phyloP scores from a whole-genome alignment of 257 asterid genomes.

The Fraxinus cuspidata region DNA sequence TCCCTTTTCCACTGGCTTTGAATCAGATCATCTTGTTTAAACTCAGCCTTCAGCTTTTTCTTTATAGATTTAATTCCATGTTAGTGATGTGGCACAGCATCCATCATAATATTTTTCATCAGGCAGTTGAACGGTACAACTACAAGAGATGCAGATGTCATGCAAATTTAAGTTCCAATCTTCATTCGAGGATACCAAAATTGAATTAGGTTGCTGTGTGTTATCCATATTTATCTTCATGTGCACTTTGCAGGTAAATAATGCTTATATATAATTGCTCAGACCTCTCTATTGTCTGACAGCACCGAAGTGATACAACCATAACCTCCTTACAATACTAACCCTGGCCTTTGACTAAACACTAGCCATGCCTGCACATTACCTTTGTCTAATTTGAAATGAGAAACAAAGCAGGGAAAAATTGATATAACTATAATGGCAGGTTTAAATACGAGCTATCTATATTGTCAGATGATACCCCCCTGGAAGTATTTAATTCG shows the following conservation, averaged over 20 bases:
- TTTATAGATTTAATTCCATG: background rate
- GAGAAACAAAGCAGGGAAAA: background rate
- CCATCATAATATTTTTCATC: background rate
- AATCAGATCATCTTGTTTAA: background rate
- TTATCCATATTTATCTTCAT: background rate
- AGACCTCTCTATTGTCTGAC: background rate
- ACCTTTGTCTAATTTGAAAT: background rate
- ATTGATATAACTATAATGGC: background rate
- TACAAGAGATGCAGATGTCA: background rate
- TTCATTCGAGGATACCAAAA: background rate
- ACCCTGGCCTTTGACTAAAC: background rate
- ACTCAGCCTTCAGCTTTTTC: background rate
- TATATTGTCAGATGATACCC: background rate
- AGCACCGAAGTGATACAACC: background rate
- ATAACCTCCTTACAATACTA: background rate
- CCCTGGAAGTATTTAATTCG: background rate
- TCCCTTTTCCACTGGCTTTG: background rate
- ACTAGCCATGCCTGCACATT: background rate
- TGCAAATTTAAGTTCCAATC: background rate
- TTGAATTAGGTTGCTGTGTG: background rate
- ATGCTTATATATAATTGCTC: background rate
- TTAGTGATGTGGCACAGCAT: background rate
- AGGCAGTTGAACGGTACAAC: background rate
- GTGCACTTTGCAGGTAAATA: background rate
- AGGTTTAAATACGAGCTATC: background rate